A percentile compares a stretch with the other conserved stretches of the same genome.
phyloP scores from a whole-genome alignment of 2,329 filamentous ascomycete species.

The Helicocarpus griseus region DNA sequence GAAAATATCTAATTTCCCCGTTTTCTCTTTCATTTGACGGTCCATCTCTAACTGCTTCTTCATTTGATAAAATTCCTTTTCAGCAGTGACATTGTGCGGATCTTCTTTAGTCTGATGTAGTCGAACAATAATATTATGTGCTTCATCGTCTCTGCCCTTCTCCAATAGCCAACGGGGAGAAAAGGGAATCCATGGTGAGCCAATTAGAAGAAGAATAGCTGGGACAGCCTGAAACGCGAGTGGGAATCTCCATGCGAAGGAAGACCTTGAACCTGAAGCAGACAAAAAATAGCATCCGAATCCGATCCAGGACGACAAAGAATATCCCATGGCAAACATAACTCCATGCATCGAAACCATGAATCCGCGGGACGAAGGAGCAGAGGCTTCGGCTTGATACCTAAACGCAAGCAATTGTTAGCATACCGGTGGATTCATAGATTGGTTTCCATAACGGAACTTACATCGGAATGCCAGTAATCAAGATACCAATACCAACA shows the following conservation, averaged over 20 bases:
- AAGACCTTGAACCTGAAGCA: conserved; percentile 19
- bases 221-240: conserved; percentile 36
- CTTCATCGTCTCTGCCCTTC: conserved; percentile 33
- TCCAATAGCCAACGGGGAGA: conserved; percentile 38
- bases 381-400: conserved; percentile 32
- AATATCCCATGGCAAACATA: conserved; percentile 35
- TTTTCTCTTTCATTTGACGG: conserved; percentile 20
- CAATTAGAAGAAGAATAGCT: conserved; percentile 31
- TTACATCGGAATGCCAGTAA: conserved; percentile 11
- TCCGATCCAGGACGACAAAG: conserved; percentile 32
- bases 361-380: conserved; percentile 29
- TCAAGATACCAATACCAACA: conserved; percentile 8
- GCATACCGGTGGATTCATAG: background rate
- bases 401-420: conserved; percentile 2
- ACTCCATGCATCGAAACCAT: conserved; percentile 34
- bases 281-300: conserved; percentile 32
- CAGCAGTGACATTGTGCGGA: conserved; percentile 27
- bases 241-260: conserved; percentile 38
- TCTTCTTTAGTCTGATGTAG: conserved; percentile 35
- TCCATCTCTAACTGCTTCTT: conserved; percentile 36
- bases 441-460: background rate
- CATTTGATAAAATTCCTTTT: conserved; percentile 36
- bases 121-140: conserved; percentile 29
- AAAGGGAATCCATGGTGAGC: conserved; percentile 30
- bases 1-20: conserved; percentile 34